Conservation (phyloP, 2,329 filamentous ascomycete species). For the Epichloe scottii region DNA sequence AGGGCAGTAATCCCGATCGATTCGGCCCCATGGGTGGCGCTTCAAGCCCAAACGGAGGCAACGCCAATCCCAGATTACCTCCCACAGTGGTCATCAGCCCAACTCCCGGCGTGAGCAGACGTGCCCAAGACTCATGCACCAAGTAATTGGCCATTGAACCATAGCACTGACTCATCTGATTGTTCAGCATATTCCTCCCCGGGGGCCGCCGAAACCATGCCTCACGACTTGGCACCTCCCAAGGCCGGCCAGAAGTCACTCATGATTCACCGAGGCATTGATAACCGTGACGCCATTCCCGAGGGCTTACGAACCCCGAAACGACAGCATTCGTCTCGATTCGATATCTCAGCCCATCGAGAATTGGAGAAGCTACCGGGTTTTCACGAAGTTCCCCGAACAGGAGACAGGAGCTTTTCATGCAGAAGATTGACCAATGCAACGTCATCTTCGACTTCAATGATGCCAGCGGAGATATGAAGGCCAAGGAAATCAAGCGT, state of each 20-base stretch:
- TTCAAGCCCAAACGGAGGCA: conserved; percentile 25
- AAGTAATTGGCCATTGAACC: background rate
- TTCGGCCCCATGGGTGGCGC: conserved; percentile 25
- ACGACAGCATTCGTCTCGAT: conserved; percentile 91
- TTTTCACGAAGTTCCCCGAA: conserved; percentile 97
- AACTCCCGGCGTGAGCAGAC: conserved; percentile 65
- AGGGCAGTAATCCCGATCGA: conserved; percentile 26
- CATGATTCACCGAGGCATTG: conserved; percentile 71
- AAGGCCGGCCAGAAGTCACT: conserved; percentile 83
- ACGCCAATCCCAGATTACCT: conserved; percentile 36
- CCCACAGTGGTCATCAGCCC: conserved; percentile 92
- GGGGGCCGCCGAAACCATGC: conserved; percentile 93
- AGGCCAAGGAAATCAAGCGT: conserved; percentile 98
- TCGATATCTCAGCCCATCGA: conserved; percentile 93
- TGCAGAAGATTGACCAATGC: conserved; percentile 99
- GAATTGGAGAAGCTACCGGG: conserved; percentile 95
- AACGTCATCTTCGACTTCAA: conserved; percentile 99
- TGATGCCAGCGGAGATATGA: conserved; percentile 96
- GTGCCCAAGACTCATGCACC: background rate
- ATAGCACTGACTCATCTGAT: background rate
- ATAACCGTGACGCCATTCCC: conserved; percentile 81
- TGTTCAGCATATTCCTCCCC: conserved; percentile 73
- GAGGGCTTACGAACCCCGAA: conserved; percentile 92
- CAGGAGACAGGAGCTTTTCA: conserved; percentile 89
- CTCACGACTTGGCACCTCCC: conserved; percentile 86